A percentile compares a stretch with the other conserved stretches of the same genome.
Evolutionary conservation across 2,329 filamentous ascomycete genomes (phyloP).

Genomic region (Diaporthe citrichinensis): DNA sequence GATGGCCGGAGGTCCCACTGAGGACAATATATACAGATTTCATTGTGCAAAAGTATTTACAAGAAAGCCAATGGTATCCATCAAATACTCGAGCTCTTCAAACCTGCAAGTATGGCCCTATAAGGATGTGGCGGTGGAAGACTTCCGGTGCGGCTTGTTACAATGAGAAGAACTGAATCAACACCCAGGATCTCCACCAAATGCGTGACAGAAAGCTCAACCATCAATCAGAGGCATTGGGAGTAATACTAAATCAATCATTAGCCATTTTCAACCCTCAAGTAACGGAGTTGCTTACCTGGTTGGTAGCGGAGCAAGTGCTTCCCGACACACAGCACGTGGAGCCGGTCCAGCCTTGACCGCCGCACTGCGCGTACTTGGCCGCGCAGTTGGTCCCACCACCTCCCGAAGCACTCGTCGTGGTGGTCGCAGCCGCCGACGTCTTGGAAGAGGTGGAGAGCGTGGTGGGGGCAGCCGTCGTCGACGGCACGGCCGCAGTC

Average conservation of each 20-base stretch:
- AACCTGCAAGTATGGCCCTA: neutral
- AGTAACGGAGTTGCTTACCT: neutral
- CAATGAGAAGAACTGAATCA: neutral
- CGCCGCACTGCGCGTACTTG: conserved; percentile 19
- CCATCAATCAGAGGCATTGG: conserved; percentile 11
- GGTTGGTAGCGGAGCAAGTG: conserved; percentile 29
- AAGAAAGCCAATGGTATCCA: neutral
- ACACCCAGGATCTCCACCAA: neutral
- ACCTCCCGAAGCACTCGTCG: conserved; percentile 4
- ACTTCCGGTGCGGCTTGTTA: neutral
- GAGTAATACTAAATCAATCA: neutral
- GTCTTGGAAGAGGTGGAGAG: conserved; percentile 12
- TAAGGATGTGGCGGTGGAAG: neutral
- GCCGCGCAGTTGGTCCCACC: conserved; percentile 10
- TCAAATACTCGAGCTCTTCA: neutral
- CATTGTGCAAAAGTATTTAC: conserved; percentile 1
- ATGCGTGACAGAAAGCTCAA: neutral
- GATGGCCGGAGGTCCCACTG: neutral
- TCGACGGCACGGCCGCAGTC: neutral
- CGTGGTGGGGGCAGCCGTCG: conserved; percentile 1
- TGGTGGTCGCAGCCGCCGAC: neutral
- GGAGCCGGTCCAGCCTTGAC: conserved; percentile 1
- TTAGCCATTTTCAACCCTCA: neutral
- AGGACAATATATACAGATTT: neutral
- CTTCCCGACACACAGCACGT: conserved; percentile 20